Evolutionary conservation across 441 rosid species (phyloP).

Genomic region (Populus tomentosa): DNA sequence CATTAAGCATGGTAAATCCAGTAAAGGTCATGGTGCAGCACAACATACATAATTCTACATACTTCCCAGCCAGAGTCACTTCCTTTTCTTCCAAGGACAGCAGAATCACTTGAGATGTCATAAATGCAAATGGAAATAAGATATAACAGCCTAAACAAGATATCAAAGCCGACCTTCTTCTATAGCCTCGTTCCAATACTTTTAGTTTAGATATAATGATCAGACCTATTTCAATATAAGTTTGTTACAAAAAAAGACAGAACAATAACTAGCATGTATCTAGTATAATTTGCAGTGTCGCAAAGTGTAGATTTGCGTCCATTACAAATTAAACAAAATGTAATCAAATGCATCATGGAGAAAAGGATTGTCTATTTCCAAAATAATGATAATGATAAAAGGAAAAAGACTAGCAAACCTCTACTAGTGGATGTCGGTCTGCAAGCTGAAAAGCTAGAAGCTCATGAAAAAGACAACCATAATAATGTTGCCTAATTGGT

Average conservation of each 20-base stretch:
- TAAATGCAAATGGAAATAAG: neutral
- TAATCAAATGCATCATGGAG: neutral
- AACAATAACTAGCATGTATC: no score
- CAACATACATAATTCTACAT: neutral
- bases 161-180: neutral
- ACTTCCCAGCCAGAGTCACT: neutral
- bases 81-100: neutral
- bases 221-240: no score
- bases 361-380: neutral
- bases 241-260: no score
- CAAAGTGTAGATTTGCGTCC: no score
- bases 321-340: no score
- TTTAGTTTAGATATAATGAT: neutral
- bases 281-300: no score
- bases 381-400: neutral
- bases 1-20: neutral
- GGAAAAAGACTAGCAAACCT: constrained; percentile 43
- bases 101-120: neutral
- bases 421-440: constrained; percentile 62
- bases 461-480: constrained; percentile 90
- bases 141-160: neutral
- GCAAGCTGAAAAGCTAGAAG: constrained; percentile 96
- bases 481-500: constrained; percentile 79
- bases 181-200: neutral
- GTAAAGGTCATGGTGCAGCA: neutral